Evolutionary conservation across 192 early-diverging fungal genomes (phyloP), one percentile per base, ranked within the genome.

Genomic region (Geranomyces michiganensis): DNA sequence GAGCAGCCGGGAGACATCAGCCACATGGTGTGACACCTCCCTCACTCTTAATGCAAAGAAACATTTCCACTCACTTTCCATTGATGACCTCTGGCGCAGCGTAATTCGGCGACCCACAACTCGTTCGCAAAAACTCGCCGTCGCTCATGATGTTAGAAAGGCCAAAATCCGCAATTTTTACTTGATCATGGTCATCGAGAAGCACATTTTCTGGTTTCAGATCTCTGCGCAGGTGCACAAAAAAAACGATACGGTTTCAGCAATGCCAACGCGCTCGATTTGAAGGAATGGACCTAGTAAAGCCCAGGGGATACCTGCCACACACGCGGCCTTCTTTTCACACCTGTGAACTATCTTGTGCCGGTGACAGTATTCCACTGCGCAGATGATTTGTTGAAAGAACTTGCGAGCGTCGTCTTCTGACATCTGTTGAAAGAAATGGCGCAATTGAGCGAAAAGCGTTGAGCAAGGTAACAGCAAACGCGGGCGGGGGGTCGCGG

Each of bases 1-100:
- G n/a, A n/a, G n/a, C n/a, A n/a, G n/a, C n/a, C n/a, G n/a, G n/a
- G n/a, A n/a, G n/a, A n/a, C n/a, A n/a, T n/a, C n/a, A n/a, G n/a
- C n/a, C n/a, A n/a, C n/a, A n/a, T n/a, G n/a, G n/a, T n/a, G n/a
- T n/a, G n/a, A 58, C 45, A 13, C 21, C 21, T 65, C n/a, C 29
- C 43, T 56, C 55, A 65, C 14, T 14, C 43, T 15, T 14, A 15
- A 29, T 14, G 15, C 17, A 53, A 13, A 47, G n/a, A 65, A 56
- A 2, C 14, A 8, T 55, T 27, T 55, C 7, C 26, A 58, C 55
- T 32, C 82, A 80, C 82, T 92, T 93, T 76, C 92, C 94, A 43
- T 70, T 75, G 64, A 96, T 85, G 17, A 98, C 88, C 77, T 98
- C 84, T 0, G 84, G 84, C 12, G 84, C 84, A 14, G 84, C 84